phyloP scores from a whole-genome alignment of 495 filamentous ascomycete species.

The Trichoderma asperelloides region DNA sequence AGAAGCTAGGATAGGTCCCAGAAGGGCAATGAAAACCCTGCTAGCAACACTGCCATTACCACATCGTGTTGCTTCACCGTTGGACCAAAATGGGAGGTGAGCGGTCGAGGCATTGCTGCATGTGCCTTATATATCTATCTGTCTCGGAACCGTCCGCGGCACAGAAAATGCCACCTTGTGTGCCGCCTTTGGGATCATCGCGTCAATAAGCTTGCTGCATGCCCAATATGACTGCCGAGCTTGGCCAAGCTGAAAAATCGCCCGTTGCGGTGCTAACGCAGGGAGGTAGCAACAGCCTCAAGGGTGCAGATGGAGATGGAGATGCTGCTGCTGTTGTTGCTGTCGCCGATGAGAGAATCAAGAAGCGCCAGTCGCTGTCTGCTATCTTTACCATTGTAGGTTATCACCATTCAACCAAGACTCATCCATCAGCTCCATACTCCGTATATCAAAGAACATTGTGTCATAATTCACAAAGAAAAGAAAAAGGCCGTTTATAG shows the following conservation, averaged over 20 bases:
- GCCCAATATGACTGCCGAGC: not conserved
- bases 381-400: not conserved
- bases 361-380: constrained; percentile 1
- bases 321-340: not conserved
- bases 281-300: not conserved
- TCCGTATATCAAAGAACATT: not conserved
- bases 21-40: too few species aligned
- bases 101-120: too few species aligned
- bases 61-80: too few species aligned
- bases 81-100: too few species aligned
- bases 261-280: not conserved
- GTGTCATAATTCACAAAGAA: not conserved
- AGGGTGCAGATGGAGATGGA: not conserved
- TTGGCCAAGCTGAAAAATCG: not conserved
- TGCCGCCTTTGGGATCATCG: not conserved
- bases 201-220: not conserved
- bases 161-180: too few species aligned
- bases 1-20: too few species aligned
- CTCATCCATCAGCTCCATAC: too few species aligned
- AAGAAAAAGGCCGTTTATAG: not conserved
- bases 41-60: too few species aligned
- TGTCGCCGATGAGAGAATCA: not conserved
- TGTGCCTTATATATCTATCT: too few species aligned
- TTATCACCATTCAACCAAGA: not conserved
- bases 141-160: too few species aligned